A percentile compares a stretch with the other conserved stretches of the same genome.
Conservation (phyloP, 345 rosid genomes). For the Psidium guajava region DNA sequence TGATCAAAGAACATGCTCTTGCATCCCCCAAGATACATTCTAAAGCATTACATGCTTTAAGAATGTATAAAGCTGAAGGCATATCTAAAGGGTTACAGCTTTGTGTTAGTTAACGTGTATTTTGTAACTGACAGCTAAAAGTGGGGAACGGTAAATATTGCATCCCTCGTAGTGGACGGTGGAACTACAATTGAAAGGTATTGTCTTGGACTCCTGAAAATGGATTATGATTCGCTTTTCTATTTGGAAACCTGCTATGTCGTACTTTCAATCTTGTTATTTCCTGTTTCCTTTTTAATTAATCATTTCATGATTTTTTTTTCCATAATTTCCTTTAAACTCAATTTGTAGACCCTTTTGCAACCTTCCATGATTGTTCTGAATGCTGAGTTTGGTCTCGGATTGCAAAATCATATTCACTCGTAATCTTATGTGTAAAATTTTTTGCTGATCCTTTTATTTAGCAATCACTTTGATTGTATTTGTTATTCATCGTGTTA, state of each 20-base stretch:
- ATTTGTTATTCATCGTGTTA: not conserved
- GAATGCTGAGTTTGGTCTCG: conserved; percentile 77
- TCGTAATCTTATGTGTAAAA: conserved; percentile 77
- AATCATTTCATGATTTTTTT: not conserved
- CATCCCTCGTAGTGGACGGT: conserved; percentile 61
- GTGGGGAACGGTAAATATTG: conserved; percentile 55
- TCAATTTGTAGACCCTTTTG: conserved; percentile 40
- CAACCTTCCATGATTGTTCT: conserved; percentile 33
- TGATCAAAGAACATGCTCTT: conserved; percentile 72
- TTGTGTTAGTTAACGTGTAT: not conserved
- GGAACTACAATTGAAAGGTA: conserved; percentile 89
- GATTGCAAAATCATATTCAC: conserved; percentile 56
- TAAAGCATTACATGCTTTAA: not conserved
- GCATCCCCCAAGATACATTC: conserved; percentile 58
- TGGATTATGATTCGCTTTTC: not conserved
- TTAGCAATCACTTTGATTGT: not conserved
- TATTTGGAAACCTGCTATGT: not conserved
- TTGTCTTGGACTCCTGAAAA: not conserved
- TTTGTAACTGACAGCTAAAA: conserved; percentile 54
- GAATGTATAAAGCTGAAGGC: not conserved
- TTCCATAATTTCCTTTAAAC: not conserved
- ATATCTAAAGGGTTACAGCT: not conserved
- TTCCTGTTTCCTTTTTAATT: not conserved
- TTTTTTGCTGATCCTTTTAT: not conserved
- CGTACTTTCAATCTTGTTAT: not conserved